Percentiles rank a stretch among this genome's conserved stretches.
Conservation (phyloP, 768 basidiomycete species). For the Pseudohyphozyma bogoriensis region DNA sequence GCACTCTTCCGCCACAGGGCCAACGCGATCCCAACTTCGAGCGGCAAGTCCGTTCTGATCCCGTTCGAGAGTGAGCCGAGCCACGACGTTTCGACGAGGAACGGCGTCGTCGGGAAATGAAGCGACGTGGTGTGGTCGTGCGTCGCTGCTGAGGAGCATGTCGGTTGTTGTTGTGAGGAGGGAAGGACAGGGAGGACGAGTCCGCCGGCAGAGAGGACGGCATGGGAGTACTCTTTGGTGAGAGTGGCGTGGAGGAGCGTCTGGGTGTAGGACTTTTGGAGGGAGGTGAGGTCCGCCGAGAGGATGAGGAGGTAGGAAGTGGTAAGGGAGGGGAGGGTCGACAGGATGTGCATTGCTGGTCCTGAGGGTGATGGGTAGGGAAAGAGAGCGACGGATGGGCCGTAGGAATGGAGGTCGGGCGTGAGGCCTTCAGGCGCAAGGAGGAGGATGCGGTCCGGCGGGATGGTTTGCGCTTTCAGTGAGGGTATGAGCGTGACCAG, state of each 20-base stretch:
- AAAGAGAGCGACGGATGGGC: background rate
- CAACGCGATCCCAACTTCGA: constrained; percentile 7
- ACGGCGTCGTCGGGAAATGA: constrained; percentile 10
- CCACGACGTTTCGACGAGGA: constrained; percentile 20
- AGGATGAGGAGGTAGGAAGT: constrained; percentile 7
- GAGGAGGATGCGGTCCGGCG: constrained; percentile 9
- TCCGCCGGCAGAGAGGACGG: constrained; percentile 18
- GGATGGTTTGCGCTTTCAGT: background rate
- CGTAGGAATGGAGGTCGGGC: background rate
- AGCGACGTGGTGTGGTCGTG: background rate
- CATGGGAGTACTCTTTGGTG: constrained; percentile 7
- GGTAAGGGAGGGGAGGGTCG: background rate
- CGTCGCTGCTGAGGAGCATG: background rate
- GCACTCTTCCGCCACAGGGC: constrained; percentile 17
- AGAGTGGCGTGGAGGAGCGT: constrained; percentile 18
- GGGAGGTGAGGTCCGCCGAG: constrained; percentile 9
- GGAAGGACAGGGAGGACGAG: constrained; percentile 1
- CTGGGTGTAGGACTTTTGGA: background rate
- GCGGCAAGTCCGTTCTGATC: background rate
- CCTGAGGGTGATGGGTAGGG: background rate
- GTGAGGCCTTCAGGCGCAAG: constrained; percentile 13
- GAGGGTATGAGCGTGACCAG: constrained; percentile 3
- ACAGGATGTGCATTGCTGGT: constrained; percentile 1
- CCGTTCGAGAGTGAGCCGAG: constrained; percentile 15
- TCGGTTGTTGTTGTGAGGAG: too few species aligned